A percentile compares a stretch with the other conserved stretches of the same genome.
Conservation (phyloP, 2,329 filamentous ascomycete genomes). For the Xylariomycetidae sp. region DNA sequence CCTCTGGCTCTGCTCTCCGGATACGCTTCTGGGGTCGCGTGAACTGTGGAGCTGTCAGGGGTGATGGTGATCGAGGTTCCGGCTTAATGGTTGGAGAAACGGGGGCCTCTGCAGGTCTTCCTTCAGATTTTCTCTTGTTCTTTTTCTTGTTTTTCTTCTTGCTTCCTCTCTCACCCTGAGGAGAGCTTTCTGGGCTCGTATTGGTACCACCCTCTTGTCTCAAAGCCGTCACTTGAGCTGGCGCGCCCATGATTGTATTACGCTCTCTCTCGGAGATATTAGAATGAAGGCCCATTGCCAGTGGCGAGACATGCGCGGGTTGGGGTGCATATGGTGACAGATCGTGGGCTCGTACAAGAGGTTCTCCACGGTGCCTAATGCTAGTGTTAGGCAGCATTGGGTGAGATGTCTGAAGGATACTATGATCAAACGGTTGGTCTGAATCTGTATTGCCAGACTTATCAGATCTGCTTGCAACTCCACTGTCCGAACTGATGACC, state of each 20-base stretch:
- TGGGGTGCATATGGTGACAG: constrained; percentile 70
- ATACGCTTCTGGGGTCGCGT: constrained; percentile 54
- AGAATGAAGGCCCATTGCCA: constrained; percentile 41
- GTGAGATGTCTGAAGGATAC: constrained; percentile 28
- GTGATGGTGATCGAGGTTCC: constrained; percentile 61
- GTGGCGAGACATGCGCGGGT: constrained; percentile 62
- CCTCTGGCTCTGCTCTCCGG: constrained; percentile 37
- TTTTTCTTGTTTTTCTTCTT: constrained; percentile 53
- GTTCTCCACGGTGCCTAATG: constrained; percentile 45
- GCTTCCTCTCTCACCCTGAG: constrained; percentile 42
- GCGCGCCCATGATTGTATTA: constrained; percentile 33
- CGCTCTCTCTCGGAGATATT: constrained; percentile 26
- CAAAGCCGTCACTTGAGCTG: constrained; percentile 55
- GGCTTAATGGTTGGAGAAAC: constrained; percentile 55
- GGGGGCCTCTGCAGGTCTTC: constrained; percentile 41
- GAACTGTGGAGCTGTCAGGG: constrained; percentile 48
- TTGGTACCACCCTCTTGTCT: constrained; percentile 42
- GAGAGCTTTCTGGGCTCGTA: constrained; percentile 58
- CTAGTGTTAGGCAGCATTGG: constrained; percentile 33
- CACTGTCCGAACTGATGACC: constrained; percentile 34
- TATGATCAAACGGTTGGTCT: constrained; percentile 30
- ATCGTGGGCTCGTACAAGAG: constrained; percentile 69
- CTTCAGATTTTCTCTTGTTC: constrained; percentile 47
- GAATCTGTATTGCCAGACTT: constrained; percentile 34
- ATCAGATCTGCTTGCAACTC: constrained; percentile 37